Base-by-base conservation (phyloP, 768 basidiomycete species). In the Leccinum imitatum region DNA sequence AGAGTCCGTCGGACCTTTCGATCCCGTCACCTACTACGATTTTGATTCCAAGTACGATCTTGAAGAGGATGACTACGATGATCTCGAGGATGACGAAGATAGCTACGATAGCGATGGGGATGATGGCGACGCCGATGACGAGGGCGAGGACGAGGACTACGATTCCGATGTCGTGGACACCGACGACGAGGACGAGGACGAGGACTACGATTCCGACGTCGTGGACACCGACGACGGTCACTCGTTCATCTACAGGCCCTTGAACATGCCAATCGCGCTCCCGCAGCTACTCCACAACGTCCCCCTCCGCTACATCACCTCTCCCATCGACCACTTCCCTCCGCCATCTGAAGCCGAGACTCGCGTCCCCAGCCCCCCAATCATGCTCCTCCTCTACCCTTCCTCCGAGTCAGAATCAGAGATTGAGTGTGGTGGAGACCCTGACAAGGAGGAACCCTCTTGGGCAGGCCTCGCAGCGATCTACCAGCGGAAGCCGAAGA, bases 401-500 rank as follows among this genome's bases (percentile, higher is more conserved):
- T 14, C 31, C 25, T 35, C 25, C 21, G 46, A 47, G 6, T 47
- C 14, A 2, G 41, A 44, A 44, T 44, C 41, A 10, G 41, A 44
- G 41, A 44, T n/a, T 4, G 41, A 19, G n/a, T 19, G 25, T 47
- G 21, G 21, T 7, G 33, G 19, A 6, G 39, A 31, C 1, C 4
- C n/a, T 2, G 3, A 47, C 13, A 13, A 47, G 21, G 46, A 47
- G 21, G 19, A 23, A 47, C 13, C 9, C 15, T 23, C 15, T 4
- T 50, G 47, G 60, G 30, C 23, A 31, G 53, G 41, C 53, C 27
- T 61, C 46, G 60, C 60, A 23, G 46, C 50, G 6, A n/a, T 6
- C 27, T 46, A 46, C 51, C 15, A 63, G 39, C 41, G 19, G 57
- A 59, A 14, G 54, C 50, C 1, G 46, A 63, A 1, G 66, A 67